These are phyloP conservation scores for Fraxinus velutina DNA, from an alignment of 305 asterid genomes.

Conservation along the genomic window DNA sequence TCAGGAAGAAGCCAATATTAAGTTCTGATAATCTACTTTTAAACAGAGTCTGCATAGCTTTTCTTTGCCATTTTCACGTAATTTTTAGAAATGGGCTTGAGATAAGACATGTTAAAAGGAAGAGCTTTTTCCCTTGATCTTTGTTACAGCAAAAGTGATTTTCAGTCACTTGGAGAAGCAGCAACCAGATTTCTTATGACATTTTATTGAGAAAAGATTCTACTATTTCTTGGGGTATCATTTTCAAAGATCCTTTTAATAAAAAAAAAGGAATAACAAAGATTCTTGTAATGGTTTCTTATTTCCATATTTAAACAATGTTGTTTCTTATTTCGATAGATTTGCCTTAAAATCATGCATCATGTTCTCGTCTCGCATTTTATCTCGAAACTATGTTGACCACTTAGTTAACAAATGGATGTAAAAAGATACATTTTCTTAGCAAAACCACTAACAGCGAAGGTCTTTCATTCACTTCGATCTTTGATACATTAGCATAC, in stretches of 20 bases:
- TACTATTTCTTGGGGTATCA: no score
- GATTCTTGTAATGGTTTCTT: neutral
- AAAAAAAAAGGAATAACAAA: neutral
- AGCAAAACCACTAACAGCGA: no score
- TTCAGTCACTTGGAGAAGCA: neutral
- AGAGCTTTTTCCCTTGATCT: neutral
- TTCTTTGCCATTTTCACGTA: neutral
- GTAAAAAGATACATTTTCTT: no score
- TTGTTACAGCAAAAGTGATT: neutral
- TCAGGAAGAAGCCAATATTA: neutral
- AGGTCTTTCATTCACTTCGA: neutral
- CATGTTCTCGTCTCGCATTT: no score
- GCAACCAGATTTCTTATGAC: neutral
- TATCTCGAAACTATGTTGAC: no score
- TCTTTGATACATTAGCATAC: no score
- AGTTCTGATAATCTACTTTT: neutral
- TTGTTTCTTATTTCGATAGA: no score
- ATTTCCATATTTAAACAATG: neutral
- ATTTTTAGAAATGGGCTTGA: slow-evolving; percentile 23
- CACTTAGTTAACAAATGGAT: no score
- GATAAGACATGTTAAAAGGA: neutral
- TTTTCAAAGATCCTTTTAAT: neutral
- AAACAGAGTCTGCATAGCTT: neutral
- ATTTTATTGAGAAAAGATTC: no score
- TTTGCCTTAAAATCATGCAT: no score